These are phyloP conservation scores for Arabidopsis lyrata DNA, from an alignment of 441 rosid genomes.

Conservation along the genomic window DNA sequence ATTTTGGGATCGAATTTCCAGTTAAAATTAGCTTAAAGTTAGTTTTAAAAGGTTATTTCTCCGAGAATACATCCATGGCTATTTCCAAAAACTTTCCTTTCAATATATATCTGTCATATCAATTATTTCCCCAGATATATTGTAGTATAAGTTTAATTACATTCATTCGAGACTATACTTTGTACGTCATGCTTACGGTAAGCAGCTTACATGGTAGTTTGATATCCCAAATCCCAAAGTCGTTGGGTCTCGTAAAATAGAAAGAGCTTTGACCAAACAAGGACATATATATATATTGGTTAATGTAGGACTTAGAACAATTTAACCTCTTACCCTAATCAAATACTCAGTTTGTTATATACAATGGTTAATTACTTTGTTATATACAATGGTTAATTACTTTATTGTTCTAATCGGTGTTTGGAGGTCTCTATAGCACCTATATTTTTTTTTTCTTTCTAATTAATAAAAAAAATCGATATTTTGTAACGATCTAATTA, in stretches of 20 bases:
- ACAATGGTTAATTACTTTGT: background rate
- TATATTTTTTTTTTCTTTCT: background rate
- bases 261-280: background rate
- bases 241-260: conserved; percentile 18
- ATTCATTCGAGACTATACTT: conserved; percentile 12
- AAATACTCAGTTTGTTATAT: background rate
- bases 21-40: background rate
- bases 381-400: background rate
- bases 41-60: background rate
- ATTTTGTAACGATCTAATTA: background rate
- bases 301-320: background rate
- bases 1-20: background rate
- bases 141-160: conserved; percentile 2
- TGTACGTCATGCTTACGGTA: background rate
- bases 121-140: background rate
- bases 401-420: background rate
- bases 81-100: background rate
- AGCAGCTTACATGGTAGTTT: conserved; percentile 7
- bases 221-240: conserved; percentile 31
- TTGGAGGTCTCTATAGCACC: no score
- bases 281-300: background rate
- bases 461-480: background rate
- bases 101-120: background rate
- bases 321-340: background rate
- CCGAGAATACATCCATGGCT: conserved; percentile 6